These are phyloP conservation scores for Eruca vesicaria DNA, from an alignment of 441 rosid genomes.

Conservation along the genomic window DNA sequence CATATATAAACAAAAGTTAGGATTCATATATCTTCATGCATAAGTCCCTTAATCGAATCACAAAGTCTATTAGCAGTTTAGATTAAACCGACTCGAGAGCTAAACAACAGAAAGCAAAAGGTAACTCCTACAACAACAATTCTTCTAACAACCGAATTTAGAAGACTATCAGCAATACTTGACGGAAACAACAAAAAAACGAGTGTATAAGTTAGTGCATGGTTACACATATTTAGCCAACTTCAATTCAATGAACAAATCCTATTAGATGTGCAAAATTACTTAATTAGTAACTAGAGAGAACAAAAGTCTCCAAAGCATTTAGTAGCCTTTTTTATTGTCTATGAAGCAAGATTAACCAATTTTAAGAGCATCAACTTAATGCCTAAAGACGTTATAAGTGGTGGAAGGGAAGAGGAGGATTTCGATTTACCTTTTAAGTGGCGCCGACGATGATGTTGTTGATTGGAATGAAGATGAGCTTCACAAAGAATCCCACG, in stretches of 20 bases:
- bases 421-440: conserved; percentile 36
- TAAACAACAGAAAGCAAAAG: too few species aligned
- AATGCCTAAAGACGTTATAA: neutral
- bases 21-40: neutral
- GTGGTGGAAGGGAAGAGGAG: neutral
- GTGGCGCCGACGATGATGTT: conserved; percentile 75
- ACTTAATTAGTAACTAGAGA: neutral
- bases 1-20: neutral
- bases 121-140: too few species aligned
- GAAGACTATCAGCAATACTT: neutral
- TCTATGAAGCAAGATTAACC: neutral
- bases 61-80: neutral
- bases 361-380: neutral
- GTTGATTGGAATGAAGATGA: conserved; percentile 83
- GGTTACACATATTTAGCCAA: neutral
- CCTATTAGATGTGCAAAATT: neutral
- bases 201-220: neutral
- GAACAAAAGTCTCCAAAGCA: neutral
- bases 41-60: neutral
- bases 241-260: neutral
- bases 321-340: neutral
- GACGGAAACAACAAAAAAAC: too few species aligned
- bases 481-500: conserved; percentile 81
- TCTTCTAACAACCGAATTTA: neutral
- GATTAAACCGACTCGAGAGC: too few species aligned